A percentile compares a stretch with the other conserved stretches of the same genome.
These are phyloP conservation scores for Sicyos baderoa DNA, from an alignment of 306 rosid genomes.

Conservation along the genomic window DNA sequence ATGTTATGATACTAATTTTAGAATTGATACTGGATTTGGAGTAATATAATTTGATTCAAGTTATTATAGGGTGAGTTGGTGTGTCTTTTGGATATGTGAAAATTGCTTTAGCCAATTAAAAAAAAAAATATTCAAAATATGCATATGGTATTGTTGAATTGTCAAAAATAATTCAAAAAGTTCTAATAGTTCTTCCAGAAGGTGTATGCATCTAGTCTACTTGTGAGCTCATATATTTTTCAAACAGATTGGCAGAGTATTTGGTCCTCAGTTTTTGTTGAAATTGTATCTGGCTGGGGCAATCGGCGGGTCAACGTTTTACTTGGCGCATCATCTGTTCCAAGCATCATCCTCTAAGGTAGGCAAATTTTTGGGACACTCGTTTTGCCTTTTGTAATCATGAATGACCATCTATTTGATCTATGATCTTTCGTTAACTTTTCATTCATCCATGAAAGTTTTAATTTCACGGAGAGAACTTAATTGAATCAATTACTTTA, in stretches of 20 bases:
- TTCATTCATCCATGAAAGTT: too few relatives aligned
- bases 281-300: constrained; percentile 82
- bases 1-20: background rate
- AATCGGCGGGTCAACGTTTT: constrained; percentile 65
- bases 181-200: background rate
- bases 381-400: too few relatives aligned
- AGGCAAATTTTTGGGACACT: too few relatives aligned
- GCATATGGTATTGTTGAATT: background rate
- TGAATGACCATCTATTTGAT: too few relatives aligned
- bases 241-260: constrained; percentile 52
- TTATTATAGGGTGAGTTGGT: background rate
- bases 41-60: background rate
- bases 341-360: constrained; percentile 63
- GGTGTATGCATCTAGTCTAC: background rate
- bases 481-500: too few relatives aligned
- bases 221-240: constrained; percentile 13
- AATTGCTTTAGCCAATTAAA: background rate
- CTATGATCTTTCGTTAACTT: too few relatives aligned
- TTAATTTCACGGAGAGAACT: too few relatives aligned
- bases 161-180: background rate
- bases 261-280: constrained; percentile 69
- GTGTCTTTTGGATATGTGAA: background rate
- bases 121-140: background rate
- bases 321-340: constrained; percentile 48
- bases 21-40: constrained; percentile 3